Base-by-base conservation (phyloP, 192 early-diverging fungal genomes). In the Coemansia erecta region DNA sequence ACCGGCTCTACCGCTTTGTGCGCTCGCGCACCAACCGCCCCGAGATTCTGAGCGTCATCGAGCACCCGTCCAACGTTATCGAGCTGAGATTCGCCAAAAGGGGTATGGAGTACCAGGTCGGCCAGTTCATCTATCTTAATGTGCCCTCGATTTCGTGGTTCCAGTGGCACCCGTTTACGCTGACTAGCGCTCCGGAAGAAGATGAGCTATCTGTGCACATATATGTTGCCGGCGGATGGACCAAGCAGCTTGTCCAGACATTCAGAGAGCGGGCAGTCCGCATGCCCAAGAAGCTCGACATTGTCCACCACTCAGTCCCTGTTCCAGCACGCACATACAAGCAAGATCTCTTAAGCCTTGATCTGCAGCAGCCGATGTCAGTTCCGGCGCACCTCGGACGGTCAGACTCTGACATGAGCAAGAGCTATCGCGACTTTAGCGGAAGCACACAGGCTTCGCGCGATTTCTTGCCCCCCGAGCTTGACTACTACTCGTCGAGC, bases 111-210 rank as follows among this genome's bases (percentile, higher is more conserved):
- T 63, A 70, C 57, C 80, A 86, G 56, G 83, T 86, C 4, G 90
- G 90, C 4, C 90, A 92, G 73, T 92, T 85, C 66, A 78, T 92
- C 37, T 92, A 85, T 57, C 31, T 92, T 22, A 83, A 72, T 59
- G 83, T 87, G 15, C 90, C 90, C 14, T 86, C 88, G 49, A 78
- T 92, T 28, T 71, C 85, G 26, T 69, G 66, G 58, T 72, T 71
- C 67, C 84, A 92, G 58, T 91, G 90, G 90, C 90, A 92, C 60
- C 90, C 90, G 2, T 92, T 92, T 66, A 92, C 90, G 0, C 73
- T 92, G 58, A 92, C 89, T 12, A 90, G 87, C 40, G 88, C 89
- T 4, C 90, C 90, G 1, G 81, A 92, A 44, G 90, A 92, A 40
- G 79, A 83, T 45, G 86, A 88, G 60, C 69, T 88, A 22, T 84